phyloP scores from a whole-genome alignment of 2,329 filamentous ascomycete species.

The Emmonsiellopsis sp. region DNA sequence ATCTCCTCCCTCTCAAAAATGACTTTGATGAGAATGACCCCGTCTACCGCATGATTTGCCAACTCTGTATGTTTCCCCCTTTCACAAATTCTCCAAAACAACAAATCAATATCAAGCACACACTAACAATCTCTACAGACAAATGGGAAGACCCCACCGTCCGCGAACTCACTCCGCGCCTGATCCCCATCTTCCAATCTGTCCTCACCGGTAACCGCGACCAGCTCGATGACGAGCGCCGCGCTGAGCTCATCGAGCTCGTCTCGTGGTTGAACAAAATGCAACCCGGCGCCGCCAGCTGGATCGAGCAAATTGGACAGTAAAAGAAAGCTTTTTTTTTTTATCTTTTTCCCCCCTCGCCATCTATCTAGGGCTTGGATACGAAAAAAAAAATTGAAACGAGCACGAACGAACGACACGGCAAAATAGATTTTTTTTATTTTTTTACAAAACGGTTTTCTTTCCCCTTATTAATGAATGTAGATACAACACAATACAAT shows the following conservation, averaged over 20 bases:
- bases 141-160: constrained; percentile 40
- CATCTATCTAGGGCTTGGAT: not conserved
- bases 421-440: too few species aligned
- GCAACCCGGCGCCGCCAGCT: constrained; percentile 29
- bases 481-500: too few species aligned
- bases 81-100: not conserved
- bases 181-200: constrained; percentile 40
- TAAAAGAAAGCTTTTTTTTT: not conserved
- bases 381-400: not conserved
- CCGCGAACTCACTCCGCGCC: constrained; percentile 35
- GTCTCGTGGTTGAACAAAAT: constrained; percentile 41
- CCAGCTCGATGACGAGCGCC: constrained; percentile 41
- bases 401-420: too few species aligned
- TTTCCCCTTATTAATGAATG: too few species aligned
- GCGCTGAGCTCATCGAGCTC: constrained; percentile 38
- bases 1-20: constrained; percentile 76
- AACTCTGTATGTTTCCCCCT: constrained; percentile 58
- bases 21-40: constrained; percentile 96
- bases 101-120: not conserved
- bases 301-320: constrained; percentile 21
- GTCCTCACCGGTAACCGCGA: constrained; percentile 37
- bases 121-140: constrained; percentile 22
- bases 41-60: constrained; percentile 81
- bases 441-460: too few species aligned
- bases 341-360: not conserved